Base-by-base conservation (phyloP, 306 rosid genomes). In the Vicia faba region DNA sequence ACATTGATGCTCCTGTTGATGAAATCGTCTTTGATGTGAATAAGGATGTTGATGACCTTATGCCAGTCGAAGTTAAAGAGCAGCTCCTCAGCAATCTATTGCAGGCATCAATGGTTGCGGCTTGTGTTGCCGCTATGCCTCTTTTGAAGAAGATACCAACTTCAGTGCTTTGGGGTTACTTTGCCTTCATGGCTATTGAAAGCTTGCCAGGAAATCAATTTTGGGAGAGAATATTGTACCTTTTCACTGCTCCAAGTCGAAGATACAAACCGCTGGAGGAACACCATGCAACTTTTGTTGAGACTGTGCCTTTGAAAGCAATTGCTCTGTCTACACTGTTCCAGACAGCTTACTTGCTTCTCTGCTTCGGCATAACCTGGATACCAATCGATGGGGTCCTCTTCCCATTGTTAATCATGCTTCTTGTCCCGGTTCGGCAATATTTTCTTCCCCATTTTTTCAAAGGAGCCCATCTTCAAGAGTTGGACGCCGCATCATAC, bases 161-260 rank as follows among this genome's bases (percentile, higher is more conserved):
- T 26, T 83, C 98, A 31, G 98, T 92, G 67, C 98, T 92, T 20
- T 92, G 98, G 98, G 98, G 98, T 29, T 92, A 92, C 81, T 92
- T 92, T 78, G 95, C 98, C 76, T 92, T 89, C 86, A 92, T 92
- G 98, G 96, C 98, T 6, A 92, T 89, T 40, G 98, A 92, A 81
- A 92, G 96, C 83, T 84, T 92, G 88, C 98, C 98, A 2, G 96
- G 98, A 83, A 92, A 92, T 77, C 98, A 92, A 56, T 92, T 85
- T 65, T 92, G 98, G 98, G 98, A 92, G 81, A 85, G 98, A 77
- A 85, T 92, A 75, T 79, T 87, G 74, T 85, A 85, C 71, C 95
- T 89, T 76, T 92, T 92, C 83, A 92, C 96, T 4, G 89, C 98
- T 78, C 96, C 96, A 41, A 85, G 88, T 75, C 88, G 98, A 80